Evolutionary conservation across 73 alveolate genomes (phyloP).

Genomic region (Paramecium pentaurelia): DNA sequence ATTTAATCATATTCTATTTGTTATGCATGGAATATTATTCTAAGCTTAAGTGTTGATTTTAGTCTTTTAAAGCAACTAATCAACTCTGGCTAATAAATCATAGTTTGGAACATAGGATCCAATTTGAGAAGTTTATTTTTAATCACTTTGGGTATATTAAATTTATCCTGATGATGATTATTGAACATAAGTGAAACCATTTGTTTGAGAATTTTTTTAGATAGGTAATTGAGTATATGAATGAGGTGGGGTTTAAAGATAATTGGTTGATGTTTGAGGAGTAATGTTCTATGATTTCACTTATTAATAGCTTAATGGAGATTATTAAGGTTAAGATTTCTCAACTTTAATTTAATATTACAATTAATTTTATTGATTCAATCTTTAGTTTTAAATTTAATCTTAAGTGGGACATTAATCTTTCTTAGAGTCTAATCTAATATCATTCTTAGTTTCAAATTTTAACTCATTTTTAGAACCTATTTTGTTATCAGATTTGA

Average conservation of each 20-base stretch:
- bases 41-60: background rate
- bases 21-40: background rate
- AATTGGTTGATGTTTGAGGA: background rate
- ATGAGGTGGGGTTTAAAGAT: background rate
- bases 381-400: background rate
- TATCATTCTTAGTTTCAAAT: background rate
- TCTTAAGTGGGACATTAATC: background rate
- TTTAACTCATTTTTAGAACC: background rate
- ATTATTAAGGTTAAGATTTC: background rate
- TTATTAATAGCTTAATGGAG: background rate
- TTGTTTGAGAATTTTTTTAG: background rate
- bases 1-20: background rate
- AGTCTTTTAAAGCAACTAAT: background rate
- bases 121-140: background rate
- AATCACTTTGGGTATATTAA: background rate
- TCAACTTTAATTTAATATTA: background rate
- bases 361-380: background rate
- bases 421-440: background rate
- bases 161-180: background rate
- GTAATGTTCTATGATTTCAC: background rate
- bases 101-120: constrained; percentile 18
- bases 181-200: background rate
- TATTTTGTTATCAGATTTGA: background rate
- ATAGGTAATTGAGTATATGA: background rate
- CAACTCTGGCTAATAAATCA: constrained; percentile 5